These are phyloP conservation scores for Phytophthora macrochlamydospora DNA, from an alignment of 352 stramenopile genomes.

Conservation along the genomic window DNA sequence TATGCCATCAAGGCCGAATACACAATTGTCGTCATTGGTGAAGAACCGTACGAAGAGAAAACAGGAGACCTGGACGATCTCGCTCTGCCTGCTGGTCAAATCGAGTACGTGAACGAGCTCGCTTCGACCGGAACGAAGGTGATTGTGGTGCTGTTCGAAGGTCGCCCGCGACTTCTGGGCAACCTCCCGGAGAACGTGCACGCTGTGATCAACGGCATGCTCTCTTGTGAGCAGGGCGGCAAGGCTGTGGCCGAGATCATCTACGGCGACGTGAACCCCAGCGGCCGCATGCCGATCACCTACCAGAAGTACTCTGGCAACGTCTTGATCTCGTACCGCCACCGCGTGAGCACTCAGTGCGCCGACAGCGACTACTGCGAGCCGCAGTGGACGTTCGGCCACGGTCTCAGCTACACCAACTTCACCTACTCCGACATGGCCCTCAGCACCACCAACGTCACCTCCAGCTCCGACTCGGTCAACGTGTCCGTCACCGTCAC, in stretches of 20 bases:
- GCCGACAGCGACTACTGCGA: constrained; percentile 41
- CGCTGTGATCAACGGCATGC: constrained; percentile 71
- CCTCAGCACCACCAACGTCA: constrained; percentile 25
- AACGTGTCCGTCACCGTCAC: constrained; percentile 11
- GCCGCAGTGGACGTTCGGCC: constrained; percentile 53
- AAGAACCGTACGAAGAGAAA: no score
- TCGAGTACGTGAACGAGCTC: no score
- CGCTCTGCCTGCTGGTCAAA: no score
- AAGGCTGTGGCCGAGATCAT: constrained; percentile 76
- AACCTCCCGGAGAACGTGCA: constrained; percentile 43
- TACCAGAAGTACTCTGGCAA: constrained; percentile 54
- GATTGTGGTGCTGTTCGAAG: constrained; percentile 30
- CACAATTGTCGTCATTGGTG: no score
- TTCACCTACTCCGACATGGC: constrained; percentile 45
- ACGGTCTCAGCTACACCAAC: constrained; percentile 59
- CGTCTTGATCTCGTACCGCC: not conserved
- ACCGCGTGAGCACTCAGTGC: constrained; percentile 24
- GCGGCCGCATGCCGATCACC: constrained; percentile 37
- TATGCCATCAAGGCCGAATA: no score
- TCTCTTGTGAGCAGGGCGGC: constrained; percentile 63
- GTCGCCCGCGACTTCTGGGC: constrained; percentile 60
- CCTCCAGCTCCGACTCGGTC: constrained; percentile 20
- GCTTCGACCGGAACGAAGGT: no score
- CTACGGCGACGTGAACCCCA: constrained; percentile 8
- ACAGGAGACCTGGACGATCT: no score